Percentiles rank a stretch among this genome's conserved stretches.
Evolutionary conservation across 2,329 filamentous ascomycete species (phyloP).

Genomic region (Aspergillus texensis): DNA sequence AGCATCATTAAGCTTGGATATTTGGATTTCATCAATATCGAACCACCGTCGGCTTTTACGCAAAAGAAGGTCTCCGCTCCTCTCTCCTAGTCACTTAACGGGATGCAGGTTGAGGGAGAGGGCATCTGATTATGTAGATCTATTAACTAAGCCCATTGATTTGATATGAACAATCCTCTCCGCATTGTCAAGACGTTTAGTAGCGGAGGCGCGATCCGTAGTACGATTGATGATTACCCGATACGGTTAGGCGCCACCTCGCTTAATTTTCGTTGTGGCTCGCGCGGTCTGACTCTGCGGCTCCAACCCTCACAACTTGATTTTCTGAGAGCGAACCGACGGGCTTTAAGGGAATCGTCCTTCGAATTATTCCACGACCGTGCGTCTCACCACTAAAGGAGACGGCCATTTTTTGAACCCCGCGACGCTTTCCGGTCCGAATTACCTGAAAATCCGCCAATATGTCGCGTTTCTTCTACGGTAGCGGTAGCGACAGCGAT

Average conservation of each 20-base stretch:
- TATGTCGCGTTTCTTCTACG: constrained; percentile 98
- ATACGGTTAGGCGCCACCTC: constrained; percentile 43
- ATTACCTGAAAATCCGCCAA: constrained; percentile 43
- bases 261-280: constrained; percentile 51
- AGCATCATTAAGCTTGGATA: constrained; percentile 29
- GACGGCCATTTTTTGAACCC: constrained; percentile 26
- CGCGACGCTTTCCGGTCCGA: constrained; percentile 24
- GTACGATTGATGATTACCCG: constrained; percentile 24
- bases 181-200: constrained; percentile 5
- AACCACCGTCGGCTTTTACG: neutral
- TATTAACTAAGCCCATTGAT: constrained; percentile 1
- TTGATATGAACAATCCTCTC: neutral
- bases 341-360: constrained; percentile 11
- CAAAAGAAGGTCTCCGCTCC: neutral
- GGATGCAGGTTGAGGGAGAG: neutral
- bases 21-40: constrained; percentile 1
- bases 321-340: constrained; percentile 23
- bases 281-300: constrained; percentile 32
- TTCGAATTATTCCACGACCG: constrained; percentile 9
- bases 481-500: constrained; percentile 93
- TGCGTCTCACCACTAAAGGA: constrained; percentile 23
- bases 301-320: constrained; percentile 31
- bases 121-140: neutral
- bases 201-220: constrained; percentile 8
- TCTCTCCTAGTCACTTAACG: neutral